Conservation (phyloP, 2,329 filamentous ascomycete genomes). For the Pseudovirgaria hyperparasitica region DNA sequence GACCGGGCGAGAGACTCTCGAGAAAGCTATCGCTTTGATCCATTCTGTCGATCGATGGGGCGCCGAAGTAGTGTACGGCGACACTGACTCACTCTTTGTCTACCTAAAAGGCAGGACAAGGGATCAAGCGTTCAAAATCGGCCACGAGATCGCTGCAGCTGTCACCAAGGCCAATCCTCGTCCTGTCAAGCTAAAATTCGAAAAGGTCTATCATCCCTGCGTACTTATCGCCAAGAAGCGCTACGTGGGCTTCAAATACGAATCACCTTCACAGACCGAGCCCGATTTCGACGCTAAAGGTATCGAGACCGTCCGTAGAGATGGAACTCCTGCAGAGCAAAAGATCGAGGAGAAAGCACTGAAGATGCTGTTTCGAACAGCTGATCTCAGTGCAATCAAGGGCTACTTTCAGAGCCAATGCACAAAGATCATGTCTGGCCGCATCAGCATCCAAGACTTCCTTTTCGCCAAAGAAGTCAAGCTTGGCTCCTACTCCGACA, state of each 20-base stretch:
- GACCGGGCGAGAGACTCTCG: constrained; percentile 84
- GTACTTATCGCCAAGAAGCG: constrained; percentile 92
- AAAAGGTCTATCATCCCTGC: constrained; percentile 96
- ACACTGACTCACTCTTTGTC: constrained; percentile 91
- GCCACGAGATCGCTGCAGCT: constrained; percentile 77
- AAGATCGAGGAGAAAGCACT: constrained; percentile 92
- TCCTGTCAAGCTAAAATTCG: constrained; percentile 92
- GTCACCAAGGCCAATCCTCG: constrained; percentile 83
- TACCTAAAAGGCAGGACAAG: constrained; percentile 76
- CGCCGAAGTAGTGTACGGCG: constrained; percentile 94
- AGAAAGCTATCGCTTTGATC: constrained; percentile 84
- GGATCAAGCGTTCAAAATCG: constrained; percentile 83
- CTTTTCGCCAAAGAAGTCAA: constrained; percentile 90
- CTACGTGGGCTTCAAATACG: constrained; percentile 97
- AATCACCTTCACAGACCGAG: constrained; percentile 57
- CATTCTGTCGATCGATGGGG: constrained; percentile 80
- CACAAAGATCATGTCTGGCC: constrained; percentile 79
- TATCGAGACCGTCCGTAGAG: constrained; percentile 90
- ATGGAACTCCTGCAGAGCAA: constrained; percentile 89
- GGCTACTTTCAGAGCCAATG: constrained; percentile 82
- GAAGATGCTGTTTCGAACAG: constrained; percentile 77
- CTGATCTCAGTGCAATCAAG: constrained; percentile 82
- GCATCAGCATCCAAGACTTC: constrained; percentile 86
- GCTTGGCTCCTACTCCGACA: constrained; percentile 75
- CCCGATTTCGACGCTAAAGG: constrained; percentile 97